Base-by-base conservation (phyloP, 2,329 filamentous ascomycete genomes). In the Alternaria longipes region DNA sequence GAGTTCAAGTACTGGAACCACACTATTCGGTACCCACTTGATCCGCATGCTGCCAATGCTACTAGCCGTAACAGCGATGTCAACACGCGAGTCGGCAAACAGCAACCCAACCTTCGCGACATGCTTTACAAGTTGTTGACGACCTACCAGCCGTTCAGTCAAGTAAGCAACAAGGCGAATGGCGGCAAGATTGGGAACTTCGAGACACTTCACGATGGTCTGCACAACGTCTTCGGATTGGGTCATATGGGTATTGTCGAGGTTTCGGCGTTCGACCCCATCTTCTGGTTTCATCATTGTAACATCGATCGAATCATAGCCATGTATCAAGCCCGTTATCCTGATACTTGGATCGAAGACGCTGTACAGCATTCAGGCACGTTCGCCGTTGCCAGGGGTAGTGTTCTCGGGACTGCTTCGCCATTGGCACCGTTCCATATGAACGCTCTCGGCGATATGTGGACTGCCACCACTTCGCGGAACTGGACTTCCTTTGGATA, bases 191-290 rank as follows among this genome's bases (percentile, higher is more conserved):
- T 77, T 54, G 72, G 73, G 3, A 77, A 73, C 44, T 66, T 75
- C 9, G 74, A 75, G 52, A 75, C 73, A 1, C 64, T 76, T 2
- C 74, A 77, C 22, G 74, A 75, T 55, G 69, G 71, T 9, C 56
- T 76, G 18, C 74, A 77, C 47, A 75, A 72, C 22, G 60, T 64
- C 4, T 76, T 77, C 30, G 73, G 74, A 1, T 56, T 74, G 8
- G 89, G 90, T 1, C 68, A 76, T 24, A 76, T 76, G 72, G 74
- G 74, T 6, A 74, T 75, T 18, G 59, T 71, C 5, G 73, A 75
- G 42, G 66, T 70, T 4, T 74, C 74, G 6, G 73, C 74, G 7
- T 77, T 71, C 26, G 74, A 77, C 53, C 72, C 74, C 0, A 59
- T 74, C 1, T 77, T 77, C 50, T 77, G 74, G 73, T 70, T 77